A percentile compares a stretch with the other conserved stretches of the same genome.
Evolutionary conservation across 1,284 basidiomycete genomes (phyloP).

Genomic region (Rhodotorula mucilaginosa): DNA sequence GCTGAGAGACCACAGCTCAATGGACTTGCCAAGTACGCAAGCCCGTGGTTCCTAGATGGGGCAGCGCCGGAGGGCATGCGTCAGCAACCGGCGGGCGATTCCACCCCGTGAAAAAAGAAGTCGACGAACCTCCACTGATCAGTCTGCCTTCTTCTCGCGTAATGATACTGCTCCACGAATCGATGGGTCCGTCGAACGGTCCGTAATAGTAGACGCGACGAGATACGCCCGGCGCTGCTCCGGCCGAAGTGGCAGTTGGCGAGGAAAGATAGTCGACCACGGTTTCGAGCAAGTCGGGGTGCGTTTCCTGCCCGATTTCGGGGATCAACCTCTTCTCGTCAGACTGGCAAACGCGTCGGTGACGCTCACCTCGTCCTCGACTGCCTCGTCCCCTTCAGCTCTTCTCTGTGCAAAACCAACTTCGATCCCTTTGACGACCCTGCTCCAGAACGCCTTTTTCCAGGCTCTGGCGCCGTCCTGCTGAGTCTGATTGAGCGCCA

Average conservation of each 20-base stretch:
- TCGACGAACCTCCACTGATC: constrained; percentile 31
- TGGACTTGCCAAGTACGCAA: constrained; percentile 24
- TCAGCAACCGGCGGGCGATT: no score
- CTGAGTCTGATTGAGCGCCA: neutral
- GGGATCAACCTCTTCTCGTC: neutral
- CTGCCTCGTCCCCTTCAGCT: neutral
- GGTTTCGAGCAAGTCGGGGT: constrained; percentile 28
- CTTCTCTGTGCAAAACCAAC: constrained; percentile 23
- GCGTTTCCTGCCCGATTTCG: constrained; percentile 20
- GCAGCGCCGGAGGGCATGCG: no score
- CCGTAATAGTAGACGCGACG: constrained; percentile 33
- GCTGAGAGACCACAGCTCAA: neutral
- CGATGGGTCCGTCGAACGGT: neutral
- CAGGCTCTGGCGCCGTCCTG: constrained; percentile 10
- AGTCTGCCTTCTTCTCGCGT: constrained; percentile 33
- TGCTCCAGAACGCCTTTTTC: constrained; percentile 33
- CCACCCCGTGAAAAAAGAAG: neutral
- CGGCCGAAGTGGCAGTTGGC: neutral
- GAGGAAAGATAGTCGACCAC: constrained; percentile 28
- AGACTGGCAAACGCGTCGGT: no score
- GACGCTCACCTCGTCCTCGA: constrained; percentile 35
- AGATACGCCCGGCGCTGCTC: neutral
- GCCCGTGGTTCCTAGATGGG: constrained; percentile 28
- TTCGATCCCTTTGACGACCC: constrained; percentile 31
- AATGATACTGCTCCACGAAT: constrained; percentile 17